Percentiles rank a stretch among this genome's conserved stretches.
Conservation (phyloP, 2,329 filamentous ascomycete species). For the Hansfordia pulvinata region DNA sequence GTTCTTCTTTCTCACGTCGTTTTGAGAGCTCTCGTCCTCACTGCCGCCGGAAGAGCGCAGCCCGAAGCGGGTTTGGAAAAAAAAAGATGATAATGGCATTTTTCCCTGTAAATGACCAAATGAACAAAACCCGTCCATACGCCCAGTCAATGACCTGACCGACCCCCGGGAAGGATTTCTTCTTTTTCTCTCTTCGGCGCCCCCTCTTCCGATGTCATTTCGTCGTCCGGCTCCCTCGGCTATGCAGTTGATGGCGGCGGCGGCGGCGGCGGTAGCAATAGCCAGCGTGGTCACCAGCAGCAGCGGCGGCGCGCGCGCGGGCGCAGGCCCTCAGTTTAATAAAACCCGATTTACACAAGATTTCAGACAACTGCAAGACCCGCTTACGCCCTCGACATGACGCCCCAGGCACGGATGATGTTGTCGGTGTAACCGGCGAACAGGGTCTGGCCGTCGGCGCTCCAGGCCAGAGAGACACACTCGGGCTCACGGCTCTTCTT, state of each 20-base stretch:
- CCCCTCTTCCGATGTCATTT: too few relatives aligned
- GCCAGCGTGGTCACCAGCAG: too few relatives aligned
- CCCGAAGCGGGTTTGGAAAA: too few relatives aligned
- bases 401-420: constrained; percentile 95
- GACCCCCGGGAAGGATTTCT: constrained; percentile 5
- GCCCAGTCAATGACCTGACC: constrained; percentile 18
- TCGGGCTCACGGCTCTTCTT: constrained; percentile 99
- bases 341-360: not conserved
- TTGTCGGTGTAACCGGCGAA: constrained; percentile 99
- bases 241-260: too few relatives aligned
- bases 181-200: constrained; percentile 2
- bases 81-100: too few relatives aligned
- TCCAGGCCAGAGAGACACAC: constrained; percentile 96
- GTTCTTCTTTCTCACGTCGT: too few relatives aligned
- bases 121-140: constrained; percentile 18
- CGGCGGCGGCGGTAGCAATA: too few relatives aligned
- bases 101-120: constrained; percentile 18
- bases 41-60: too few relatives aligned
- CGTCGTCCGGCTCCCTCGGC: too few relatives aligned
- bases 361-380: not conserved
- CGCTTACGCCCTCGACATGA: constrained; percentile 78
- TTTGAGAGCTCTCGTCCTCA: too few relatives aligned
- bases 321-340: not conserved
- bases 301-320: not conserved
- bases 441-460: constrained; percentile 94